Base-by-base conservation (phyloP, 2,329 filamentous ascomycete genomes). In the Trichophyton simii region DNA sequence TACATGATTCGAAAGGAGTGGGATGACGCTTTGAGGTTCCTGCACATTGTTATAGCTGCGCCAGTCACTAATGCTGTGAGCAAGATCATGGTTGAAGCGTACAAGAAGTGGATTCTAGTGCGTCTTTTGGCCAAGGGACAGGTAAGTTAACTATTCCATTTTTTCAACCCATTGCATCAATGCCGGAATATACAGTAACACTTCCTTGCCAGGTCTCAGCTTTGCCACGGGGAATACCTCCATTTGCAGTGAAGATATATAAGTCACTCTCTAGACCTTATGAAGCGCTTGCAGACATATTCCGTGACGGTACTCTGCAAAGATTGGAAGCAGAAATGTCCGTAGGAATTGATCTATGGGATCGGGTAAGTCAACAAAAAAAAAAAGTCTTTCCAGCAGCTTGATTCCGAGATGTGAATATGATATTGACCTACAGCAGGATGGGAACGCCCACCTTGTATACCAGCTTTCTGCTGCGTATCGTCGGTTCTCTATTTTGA, bases 21-120 rank as follows among this genome's bases (percentile, higher is more conserved):
- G 87, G 69, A 73, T 18, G 81, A 80, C 62, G 86, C 87, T 0
- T 74, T 80, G 15, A 79, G 79, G 42, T 83, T 85, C 34, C 79
- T 91, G 28, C 82, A 84, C 66, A 79, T 83, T 62, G 82, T 83
- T 50, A 77, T 95, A 41, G 82, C 85, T 2, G 85, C 86, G 62
- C 89, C 91, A 0, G 78, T 80, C 0, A 79, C 77, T 59, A 85
- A 85, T 20, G 77, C 79, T 36, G 80, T 83, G 41, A 92, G 87
- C 72, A 86, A 85, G 71, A 80, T 95, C 58, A 94, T 94, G 87
- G 79, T 88, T 3, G 90, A 96, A 66, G 89, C 89, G 4, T 92
- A 95, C 78, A 95, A 92, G 76, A 95, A 92, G 73, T 96, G 90
- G 88, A 71, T 95, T 7, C 76, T 99, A 15, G 81, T 91, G 8